These are phyloP conservation scores for Mrakiaceae sp. DNA, from an alignment of 1,284 basidiomycete species.

Conservation along the genomic window DNA sequence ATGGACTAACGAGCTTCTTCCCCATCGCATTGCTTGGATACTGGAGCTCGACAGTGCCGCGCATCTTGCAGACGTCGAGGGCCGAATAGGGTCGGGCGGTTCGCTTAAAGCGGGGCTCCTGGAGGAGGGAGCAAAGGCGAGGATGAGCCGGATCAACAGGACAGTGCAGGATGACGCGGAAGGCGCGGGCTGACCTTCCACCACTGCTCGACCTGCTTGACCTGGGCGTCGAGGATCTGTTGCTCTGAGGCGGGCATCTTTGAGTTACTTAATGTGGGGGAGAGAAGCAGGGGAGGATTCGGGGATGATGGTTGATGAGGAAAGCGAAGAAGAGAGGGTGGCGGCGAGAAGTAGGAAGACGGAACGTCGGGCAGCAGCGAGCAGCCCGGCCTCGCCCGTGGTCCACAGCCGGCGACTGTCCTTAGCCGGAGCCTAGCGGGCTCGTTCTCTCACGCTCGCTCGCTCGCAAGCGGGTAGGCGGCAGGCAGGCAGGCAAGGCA, in stretches of 20 bases:
- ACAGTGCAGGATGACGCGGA: not conserved
- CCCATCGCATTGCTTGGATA: constrained; percentile 79
- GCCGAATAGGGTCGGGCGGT: constrained; percentile 85
- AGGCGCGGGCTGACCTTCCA: constrained; percentile 59
- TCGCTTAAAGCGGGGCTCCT: constrained; percentile 76
- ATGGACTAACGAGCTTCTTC: constrained; percentile 66
- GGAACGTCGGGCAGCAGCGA: no score
- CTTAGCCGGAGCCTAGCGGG: no score
- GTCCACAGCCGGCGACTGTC: no score
- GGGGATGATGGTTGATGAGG: no score
- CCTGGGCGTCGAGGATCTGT: constrained; percentile 62
- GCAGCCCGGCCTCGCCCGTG: no score
- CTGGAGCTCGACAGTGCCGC: constrained; percentile 71
- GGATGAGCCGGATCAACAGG: not conserved
- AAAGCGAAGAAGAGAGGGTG: no score
- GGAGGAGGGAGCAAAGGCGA: constrained; percentile 10
- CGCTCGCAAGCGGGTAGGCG: no score
- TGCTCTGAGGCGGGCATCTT: constrained; percentile 19
- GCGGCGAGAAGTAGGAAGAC: no score
- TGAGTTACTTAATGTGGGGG: no score
- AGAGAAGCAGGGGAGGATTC: no score
- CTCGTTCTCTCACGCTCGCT: no score
- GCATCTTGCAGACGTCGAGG: constrained; percentile 83
- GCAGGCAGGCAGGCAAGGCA: no score
- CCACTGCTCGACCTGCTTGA: constrained; percentile 76